phyloP scores from a whole-genome alignment of 768 basidiomycete species.

The Serendipita sp. region DNA sequence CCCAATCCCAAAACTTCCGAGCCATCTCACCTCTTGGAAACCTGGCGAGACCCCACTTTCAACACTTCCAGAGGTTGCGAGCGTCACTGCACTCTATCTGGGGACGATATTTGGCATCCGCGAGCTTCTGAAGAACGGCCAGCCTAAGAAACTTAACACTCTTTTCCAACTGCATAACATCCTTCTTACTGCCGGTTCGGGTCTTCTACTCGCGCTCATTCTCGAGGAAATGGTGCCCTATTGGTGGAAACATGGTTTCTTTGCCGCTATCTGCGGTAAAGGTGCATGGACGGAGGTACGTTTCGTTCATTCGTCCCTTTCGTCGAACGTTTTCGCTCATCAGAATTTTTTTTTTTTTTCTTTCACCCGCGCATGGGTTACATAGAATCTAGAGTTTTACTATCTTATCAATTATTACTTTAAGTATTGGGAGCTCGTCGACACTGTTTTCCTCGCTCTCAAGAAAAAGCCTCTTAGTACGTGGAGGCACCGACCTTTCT shows the following conservation, averaged over 20 bases:
- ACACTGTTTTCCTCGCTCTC: constrained; percentile 33
- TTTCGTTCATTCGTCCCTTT: neutral
- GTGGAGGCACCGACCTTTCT: constrained; percentile 8
- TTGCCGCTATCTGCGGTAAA: constrained; percentile 27
- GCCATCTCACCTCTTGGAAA: constrained; percentile 18
- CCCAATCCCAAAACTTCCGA: constrained; percentile 9
- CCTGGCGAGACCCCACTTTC: constrained; percentile 23
- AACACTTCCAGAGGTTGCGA: constrained; percentile 23
- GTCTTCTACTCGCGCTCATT: constrained; percentile 26
- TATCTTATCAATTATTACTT: constrained; percentile 35
- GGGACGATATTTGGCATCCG: constrained; percentile 27
- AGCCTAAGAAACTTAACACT: constrained; percentile 19
- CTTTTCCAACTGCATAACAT: constrained; percentile 27
- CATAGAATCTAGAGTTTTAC: constrained; percentile 22
- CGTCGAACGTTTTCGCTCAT: neutral
- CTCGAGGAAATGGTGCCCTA: constrained; percentile 29
- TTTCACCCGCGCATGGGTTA: neutral
- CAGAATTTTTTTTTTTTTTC: neutral
- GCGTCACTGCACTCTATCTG: constrained; percentile 25
- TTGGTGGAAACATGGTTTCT: constrained; percentile 25
- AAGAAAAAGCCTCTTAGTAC: constrained; percentile 33
- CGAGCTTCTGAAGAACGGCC: constrained; percentile 24
- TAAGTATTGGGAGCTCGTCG: constrained; percentile 32
- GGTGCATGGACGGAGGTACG: constrained; percentile 27
- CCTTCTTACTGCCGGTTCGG: constrained; percentile 25